Percentiles rank a stretch among this genome's conserved stretches.
These are phyloP conservation scores for Macroventuria anomochaeta DNA, from an alignment of 2,329 filamentous ascomycete genomes.

Conservation along the genomic window DNA sequence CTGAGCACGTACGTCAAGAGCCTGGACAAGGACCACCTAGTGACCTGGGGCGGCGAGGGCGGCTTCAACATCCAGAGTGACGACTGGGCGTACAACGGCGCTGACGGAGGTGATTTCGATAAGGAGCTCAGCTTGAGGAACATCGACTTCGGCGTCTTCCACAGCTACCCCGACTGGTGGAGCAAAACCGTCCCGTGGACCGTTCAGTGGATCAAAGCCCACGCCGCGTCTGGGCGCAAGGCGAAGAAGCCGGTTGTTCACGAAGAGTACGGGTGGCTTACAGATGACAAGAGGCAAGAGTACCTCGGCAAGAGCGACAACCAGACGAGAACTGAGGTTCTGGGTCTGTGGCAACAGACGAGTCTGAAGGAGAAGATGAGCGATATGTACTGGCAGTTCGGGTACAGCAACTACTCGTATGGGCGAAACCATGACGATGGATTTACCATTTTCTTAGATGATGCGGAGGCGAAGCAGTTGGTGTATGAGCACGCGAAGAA, in stretches of 20 bases:
- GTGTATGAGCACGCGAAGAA: constrained; percentile 33
- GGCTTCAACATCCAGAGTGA: constrained; percentile 39
- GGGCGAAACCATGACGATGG: constrained; percentile 63
- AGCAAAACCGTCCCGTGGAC: constrained; percentile 60
- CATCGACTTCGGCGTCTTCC: constrained; percentile 63
- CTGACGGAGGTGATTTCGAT: constrained; percentile 62
- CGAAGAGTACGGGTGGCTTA: constrained; percentile 64
- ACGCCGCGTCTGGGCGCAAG: constrained; percentile 53
- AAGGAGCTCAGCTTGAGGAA: constrained; percentile 56
- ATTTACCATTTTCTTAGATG: constrained; percentile 63
- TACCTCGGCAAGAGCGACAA: constrained; percentile 55
- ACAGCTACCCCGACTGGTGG: constrained; percentile 65
- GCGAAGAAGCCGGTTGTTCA: constrained; percentile 62
- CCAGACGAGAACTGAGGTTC: constrained; percentile 54
- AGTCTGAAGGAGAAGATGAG: constrained; percentile 56
- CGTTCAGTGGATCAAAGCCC: constrained; percentile 62
- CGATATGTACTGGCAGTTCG: constrained; percentile 65
- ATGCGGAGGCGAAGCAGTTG: constrained; percentile 28
- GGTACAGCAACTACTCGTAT: constrained; percentile 59
- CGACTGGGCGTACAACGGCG: constrained; percentile 50
- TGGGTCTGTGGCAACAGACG: constrained; percentile 60
- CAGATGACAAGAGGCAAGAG: constrained; percentile 56
- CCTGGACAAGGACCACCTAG: constrained; percentile 60
- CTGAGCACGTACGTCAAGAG: constrained; percentile 63
- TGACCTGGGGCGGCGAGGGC: constrained; percentile 61